Conservation (phyloP, 2,329 filamentous ascomycete species). For the Fusarium tricinctum region DNA sequence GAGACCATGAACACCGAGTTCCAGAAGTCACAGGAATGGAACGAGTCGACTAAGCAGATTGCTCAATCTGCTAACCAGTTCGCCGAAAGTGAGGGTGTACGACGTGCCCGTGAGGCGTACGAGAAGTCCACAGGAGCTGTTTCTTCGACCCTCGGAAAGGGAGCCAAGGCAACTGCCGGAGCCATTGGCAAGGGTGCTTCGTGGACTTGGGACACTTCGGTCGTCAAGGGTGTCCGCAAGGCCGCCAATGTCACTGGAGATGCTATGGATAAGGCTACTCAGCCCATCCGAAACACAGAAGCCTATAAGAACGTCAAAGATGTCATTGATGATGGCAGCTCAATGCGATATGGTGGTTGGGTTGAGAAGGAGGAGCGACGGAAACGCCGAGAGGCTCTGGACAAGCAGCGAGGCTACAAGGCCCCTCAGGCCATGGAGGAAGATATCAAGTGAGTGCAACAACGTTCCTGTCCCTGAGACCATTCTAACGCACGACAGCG, state of each 20-base stretch:
- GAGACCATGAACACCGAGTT: conserved; percentile 96
- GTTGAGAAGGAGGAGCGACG: conserved; percentile 94
- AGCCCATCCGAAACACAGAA: conserved; percentile 93
- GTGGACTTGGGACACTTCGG: conserved; percentile 97
- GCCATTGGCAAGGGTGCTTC: conserved; percentile 91
- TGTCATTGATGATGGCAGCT: conserved; percentile 96
- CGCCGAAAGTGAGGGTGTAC: conserved; percentile 91
- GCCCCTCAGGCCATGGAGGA: conserved; percentile 76
- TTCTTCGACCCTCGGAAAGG: conserved; percentile 80
- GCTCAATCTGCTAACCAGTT: conserved; percentile 91
- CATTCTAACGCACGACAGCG: conserved; percentile 68
- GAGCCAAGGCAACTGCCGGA: conserved; percentile 86
- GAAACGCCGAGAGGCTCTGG: conserved; percentile 80
- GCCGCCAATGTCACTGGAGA: conserved; percentile 88
- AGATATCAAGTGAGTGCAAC: conserved; percentile 84
- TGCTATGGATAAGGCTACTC: conserved; percentile 92
- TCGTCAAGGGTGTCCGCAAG: conserved; percentile 90
- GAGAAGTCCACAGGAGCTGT: conserved; percentile 88
- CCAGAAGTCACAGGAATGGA: conserved; percentile 98
- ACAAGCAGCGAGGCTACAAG: conserved; percentile 70
- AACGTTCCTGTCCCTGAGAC: neutral
- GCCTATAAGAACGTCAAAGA: conserved; percentile 95
- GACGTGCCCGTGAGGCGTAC: conserved; percentile 87
- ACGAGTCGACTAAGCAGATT: conserved; percentile 96
- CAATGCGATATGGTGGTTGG: conserved; percentile 96